Conservation (phyloP, 1,139 yeast genomes). For the Yueomyces sp. region DNA sequence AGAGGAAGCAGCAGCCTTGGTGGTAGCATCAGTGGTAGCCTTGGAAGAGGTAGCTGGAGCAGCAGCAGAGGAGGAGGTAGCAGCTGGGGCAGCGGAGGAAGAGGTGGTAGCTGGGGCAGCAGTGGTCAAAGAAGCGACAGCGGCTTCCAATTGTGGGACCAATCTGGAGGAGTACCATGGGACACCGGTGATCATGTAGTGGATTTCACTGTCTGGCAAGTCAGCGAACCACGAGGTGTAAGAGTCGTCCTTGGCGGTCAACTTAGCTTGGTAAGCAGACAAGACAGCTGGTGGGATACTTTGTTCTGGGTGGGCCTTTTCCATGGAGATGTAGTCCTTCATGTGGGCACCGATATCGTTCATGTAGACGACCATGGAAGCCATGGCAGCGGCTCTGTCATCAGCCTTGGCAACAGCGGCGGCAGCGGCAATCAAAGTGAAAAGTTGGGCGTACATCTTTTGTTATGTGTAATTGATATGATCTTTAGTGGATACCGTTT, state of each 20-base stretch:
- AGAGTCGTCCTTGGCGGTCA: slow-evolving; percentile 2
- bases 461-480: background rate
- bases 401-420: slow-evolving; percentile 1
- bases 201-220: slow-evolving; percentile 20
- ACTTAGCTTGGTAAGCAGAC: slow-evolving; percentile 1
- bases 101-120: background rate
- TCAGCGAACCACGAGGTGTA: slow-evolving; percentile 12
- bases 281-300: slow-evolving; percentile 2
- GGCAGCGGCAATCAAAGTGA: slow-evolving; percentile 1
- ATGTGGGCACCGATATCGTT: slow-evolving; percentile 2
- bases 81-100: background rate
- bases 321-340: slow-evolving; percentile 2
- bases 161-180: slow-evolving; percentile 35
- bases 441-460: background rate
- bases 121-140: background rate
- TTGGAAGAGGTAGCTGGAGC: background rate
- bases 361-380: slow-evolving; percentile 2
- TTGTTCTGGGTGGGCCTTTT: slow-evolving; percentile 2
- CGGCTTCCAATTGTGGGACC: slow-evolving; percentile 7
- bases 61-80: background rate
- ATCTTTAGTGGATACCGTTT: background rate
- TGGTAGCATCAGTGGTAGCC: background rate
- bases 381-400: slow-evolving; percentile 1
- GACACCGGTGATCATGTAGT: slow-evolving; percentile 28
- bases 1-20: slow-evolving; percentile 1